Evolutionary conservation across 805 yeast genomes (phyloP), one percentile per base, ranked within the genome.

Genomic region (Schwanniomyces yamadae): DNA sequence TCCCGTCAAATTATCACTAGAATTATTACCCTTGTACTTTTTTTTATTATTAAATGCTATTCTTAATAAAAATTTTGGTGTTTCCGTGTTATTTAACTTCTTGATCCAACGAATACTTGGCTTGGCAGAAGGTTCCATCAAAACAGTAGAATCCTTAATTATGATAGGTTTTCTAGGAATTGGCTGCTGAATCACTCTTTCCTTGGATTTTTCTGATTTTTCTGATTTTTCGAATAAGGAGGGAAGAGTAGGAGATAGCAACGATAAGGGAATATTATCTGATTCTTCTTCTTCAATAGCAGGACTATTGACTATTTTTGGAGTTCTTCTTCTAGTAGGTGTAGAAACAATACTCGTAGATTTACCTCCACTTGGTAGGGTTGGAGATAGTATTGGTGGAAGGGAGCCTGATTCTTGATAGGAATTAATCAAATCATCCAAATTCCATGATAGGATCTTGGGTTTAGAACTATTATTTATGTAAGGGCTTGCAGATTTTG

Each of bases 331-430:
- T 20, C 27, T 23, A 14, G 37, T 9, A n/a, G 20, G 18, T 1
- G 24, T 12, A 9, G 33, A 3, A 2, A 7, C 12, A 8, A 21
- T 21, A 7, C 10, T 8, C 23, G 23, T 8, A 9, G 9, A 9
- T 6, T n/a, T 18, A n/a, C 19, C 31, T 12, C 15, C 22, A 11
- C 33, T 28, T 3, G 72, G 73, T 5, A 68, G 41, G 1, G 66
- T 59, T 1, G 73, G 73, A 5, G 71, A 64, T 17, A 68, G 50
- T 5, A 58, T 59, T 1, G 66, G 61, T 5, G 73, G 73, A 28
- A 68, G 52, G 2, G 33, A 20, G 3, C 67, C 66, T 5, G 48
- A 43, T 4, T 62, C 61, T 10, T 55, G 51, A 44, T 65, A 68
- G 18, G 61, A 49, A 22, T 48, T 16, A 20, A 66, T 37, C 55